Evolutionary conservation across 2,329 filamentous ascomycete genomes (phyloP).

Genomic region (Pestalotiopsis fici): DNA sequence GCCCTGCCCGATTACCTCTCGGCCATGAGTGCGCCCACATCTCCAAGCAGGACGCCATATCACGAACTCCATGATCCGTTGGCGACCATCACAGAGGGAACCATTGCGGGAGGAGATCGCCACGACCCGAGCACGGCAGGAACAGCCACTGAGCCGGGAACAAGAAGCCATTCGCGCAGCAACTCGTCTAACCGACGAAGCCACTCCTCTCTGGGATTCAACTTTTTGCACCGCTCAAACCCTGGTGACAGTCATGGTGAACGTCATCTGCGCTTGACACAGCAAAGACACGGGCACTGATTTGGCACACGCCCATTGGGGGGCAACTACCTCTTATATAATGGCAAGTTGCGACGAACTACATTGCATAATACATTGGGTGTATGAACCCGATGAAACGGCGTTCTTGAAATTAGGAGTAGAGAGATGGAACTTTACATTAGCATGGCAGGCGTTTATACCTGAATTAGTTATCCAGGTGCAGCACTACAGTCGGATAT

Average conservation of each 20-base stretch:
- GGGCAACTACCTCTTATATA: background rate
- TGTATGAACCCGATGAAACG: background rate
- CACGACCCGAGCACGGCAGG: background rate
- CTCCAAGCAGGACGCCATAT: constrained; percentile 39
- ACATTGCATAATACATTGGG: background rate
- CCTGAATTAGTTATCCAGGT: background rate
- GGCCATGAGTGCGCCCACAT: constrained; percentile 54
- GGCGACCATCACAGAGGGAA: constrained; percentile 25
- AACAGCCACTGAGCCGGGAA: background rate
- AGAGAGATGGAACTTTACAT: background rate
- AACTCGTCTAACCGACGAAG: constrained; percentile 13
- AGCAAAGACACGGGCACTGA: constrained; percentile 4
- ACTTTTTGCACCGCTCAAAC: constrained; percentile 21
- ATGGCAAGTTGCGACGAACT: background rate
- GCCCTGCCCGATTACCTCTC: constrained; percentile 68
- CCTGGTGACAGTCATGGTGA: constrained; percentile 26
- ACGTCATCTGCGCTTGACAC: constrained; percentile 11
- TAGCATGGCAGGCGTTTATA: background rate
- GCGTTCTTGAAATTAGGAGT: background rate
- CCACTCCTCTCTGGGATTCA: constrained; percentile 21
- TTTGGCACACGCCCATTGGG: background rate
- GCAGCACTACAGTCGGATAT: background rate
- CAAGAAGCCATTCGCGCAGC: constrained; percentile 20
- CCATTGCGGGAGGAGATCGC: background rate
- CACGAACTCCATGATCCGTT: constrained; percentile 27